These are phyloP conservation scores for Neostapfia colusana DNA, from an alignment of 176 grass and related monocot genomes.

Conservation along the genomic window DNA sequence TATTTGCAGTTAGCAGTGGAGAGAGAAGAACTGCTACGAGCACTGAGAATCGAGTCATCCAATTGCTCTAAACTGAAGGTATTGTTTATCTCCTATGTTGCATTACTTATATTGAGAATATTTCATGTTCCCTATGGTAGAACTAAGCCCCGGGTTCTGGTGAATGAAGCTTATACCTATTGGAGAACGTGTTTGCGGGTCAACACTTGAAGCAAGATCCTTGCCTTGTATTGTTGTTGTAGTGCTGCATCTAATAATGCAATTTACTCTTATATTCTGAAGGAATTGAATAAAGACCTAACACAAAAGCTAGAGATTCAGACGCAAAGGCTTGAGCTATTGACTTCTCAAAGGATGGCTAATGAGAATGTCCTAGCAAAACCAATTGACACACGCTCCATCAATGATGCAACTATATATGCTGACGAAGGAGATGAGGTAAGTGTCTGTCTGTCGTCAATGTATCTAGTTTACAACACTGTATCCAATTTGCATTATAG, in stretches of 20 bases:
- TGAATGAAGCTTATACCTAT: slow-evolving; percentile 7
- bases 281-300: slow-evolving; percentile 94
- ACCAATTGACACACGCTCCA: slow-evolving; percentile 53
- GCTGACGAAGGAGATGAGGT: slow-evolving; percentile 99
- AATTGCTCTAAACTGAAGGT: slow-evolving; percentile 99
- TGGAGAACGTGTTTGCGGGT: slow-evolving; percentile 11
- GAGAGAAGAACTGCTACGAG: slow-evolving; percentile 83
- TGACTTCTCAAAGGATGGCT: slow-evolving; percentile 73
- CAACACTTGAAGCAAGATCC: background rate
- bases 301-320: slow-evolving; percentile 91
- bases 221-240: slow-evolving; percentile 23
- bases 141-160: slow-evolving; percentile 11
- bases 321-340: slow-evolving; percentile 86
- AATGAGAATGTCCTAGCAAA: slow-evolving; percentile 62
- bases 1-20: slow-evolving; percentile 89
- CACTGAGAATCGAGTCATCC: slow-evolving; percentile 87
- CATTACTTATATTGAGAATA: slow-evolving; percentile 16
- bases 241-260: slow-evolving; percentile 25
- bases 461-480: background rate
- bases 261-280: slow-evolving; percentile 33
- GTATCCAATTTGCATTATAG: background rate
- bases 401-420: slow-evolving; percentile 79
- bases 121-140: slow-evolving; percentile 9
- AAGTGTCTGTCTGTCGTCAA: background rate
- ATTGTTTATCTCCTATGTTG: slow-evolving; percentile 28